phyloP scores from a whole-genome alignment of 371 early-diverging fungal species.

The Apophysomyces trapeziformis region DNA sequence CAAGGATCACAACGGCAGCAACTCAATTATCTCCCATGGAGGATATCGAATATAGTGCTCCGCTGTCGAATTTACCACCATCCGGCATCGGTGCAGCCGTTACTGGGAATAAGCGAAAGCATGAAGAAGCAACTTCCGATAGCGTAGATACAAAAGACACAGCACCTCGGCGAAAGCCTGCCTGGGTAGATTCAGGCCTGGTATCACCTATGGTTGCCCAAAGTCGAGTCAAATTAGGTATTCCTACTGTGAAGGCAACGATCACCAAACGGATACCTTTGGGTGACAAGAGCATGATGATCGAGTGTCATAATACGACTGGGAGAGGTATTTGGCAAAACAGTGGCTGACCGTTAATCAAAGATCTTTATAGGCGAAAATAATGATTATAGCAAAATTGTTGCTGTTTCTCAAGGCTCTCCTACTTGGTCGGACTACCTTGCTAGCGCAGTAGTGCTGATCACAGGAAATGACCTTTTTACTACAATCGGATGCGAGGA shows the following conservation, averaged over 20 bases:
- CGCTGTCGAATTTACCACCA: conserved; percentile 15
- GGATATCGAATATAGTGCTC: conserved; percentile 4
- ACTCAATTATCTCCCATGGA: not conserved
- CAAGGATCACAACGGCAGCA: not conserved
- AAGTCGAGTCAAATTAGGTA: conserved; percentile 56
- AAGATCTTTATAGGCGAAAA: not conserved
- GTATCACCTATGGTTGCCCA: conserved; percentile 50
- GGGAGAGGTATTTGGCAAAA: conserved; percentile 18
- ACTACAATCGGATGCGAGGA: conserved; percentile 71
- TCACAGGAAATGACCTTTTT: conserved; percentile 65
- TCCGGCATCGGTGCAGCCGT: conserved; percentile 35
- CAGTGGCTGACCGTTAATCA: not conserved
- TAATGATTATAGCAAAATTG: conserved; percentile 47
- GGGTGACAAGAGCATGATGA: conserved; percentile 21
- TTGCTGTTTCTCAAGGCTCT: conserved; percentile 46
- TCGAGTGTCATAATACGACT: conserved; percentile 63
- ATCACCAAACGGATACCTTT: conserved; percentile 38
- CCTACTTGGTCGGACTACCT: conserved; percentile 69
- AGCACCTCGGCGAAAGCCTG: conserved; percentile 24
- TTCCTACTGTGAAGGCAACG: conserved; percentile 55
- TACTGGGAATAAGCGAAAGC: conserved; percentile 58
- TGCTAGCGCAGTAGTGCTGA: conserved; percentile 57
- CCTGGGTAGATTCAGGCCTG: conserved; percentile 46
- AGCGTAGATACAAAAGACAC: conserved; percentile 22
- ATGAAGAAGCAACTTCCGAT: conserved; percentile 14